phyloP scores from a whole-genome alignment of 1,284 basidiomycete species.

The Malassezia caprae region DNA sequence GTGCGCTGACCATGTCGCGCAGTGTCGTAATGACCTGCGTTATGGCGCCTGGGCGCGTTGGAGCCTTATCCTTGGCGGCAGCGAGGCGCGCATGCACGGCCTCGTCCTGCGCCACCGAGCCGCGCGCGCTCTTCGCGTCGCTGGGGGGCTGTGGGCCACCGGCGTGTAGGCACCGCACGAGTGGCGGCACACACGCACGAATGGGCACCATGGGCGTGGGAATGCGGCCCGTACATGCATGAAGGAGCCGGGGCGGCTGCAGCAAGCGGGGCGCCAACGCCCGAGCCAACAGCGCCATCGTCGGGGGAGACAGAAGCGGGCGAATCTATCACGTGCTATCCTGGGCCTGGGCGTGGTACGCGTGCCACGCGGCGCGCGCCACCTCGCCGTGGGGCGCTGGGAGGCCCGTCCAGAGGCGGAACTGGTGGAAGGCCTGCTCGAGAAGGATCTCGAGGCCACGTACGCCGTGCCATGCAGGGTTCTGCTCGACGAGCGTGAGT shows the following conservation, averaged over 20 bases:
- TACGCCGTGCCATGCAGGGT: conserved; percentile 24
- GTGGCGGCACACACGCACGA: not conserved
- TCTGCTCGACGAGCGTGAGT: conserved; percentile 23
- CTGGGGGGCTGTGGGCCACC: not conserved
- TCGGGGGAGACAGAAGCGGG: not conserved
- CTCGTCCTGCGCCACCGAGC: not conserved
- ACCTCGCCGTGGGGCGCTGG: conserved; percentile 30
- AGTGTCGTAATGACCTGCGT: not conserved
- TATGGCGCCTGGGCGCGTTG: not conserved
- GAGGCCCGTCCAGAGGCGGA: conserved; percentile 36
- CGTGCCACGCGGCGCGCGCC: conserved; percentile 27
- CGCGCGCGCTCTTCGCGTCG: not conserved
- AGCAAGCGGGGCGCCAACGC: not conserved
- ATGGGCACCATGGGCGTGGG: not conserved
- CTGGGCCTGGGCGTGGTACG: conserved; percentile 20
- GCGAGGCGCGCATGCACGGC: not conserved
- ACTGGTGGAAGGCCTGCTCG: conserved; percentile 45
- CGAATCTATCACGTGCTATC: not conserved
- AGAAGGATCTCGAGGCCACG: conserved; percentile 42
- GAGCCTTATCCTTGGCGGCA: not conserved
- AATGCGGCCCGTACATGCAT: not conserved
- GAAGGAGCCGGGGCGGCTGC: not conserved
- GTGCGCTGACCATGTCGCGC: conserved; percentile 12
- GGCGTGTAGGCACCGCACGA: not conserved
- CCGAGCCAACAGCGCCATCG: not conserved